Percentiles rank a stretch among this genome's conserved stretches.
Conservation (phyloP, 768 basidiomycete genomes). For the Cystobasidium onofrii region DNA sequence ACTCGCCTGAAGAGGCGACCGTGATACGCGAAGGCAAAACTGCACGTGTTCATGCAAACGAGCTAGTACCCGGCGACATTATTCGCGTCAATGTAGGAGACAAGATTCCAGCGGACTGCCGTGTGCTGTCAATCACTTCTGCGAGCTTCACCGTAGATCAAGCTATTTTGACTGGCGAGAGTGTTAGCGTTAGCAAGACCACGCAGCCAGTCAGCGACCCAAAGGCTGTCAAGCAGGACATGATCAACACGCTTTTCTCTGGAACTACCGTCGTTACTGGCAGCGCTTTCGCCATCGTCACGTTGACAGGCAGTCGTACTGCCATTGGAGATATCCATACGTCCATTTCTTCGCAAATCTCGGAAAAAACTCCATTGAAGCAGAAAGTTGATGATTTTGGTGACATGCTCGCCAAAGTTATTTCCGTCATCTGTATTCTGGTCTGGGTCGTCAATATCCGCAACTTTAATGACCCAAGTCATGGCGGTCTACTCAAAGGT, state of each 20-base stretch:
- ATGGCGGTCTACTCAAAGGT: constrained; percentile 81
- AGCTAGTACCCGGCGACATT: constrained; percentile 91
- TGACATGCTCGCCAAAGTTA: constrained; percentile 94
- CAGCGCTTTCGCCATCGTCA: constrained; percentile 74
- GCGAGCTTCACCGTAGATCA: constrained; percentile 93
- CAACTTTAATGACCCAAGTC: constrained; percentile 91
- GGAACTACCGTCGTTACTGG: constrained; percentile 96
- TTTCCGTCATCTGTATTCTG: constrained; percentile 88
- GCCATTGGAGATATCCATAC: constrained; percentile 97
- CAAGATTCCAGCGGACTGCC: constrained; percentile 89
- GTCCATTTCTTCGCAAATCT: constrained; percentile 84
- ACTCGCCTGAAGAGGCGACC: constrained; percentile 92
- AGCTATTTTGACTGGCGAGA: constrained; percentile 93
- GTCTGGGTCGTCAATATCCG: constrained; percentile 97
- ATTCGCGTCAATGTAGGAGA: constrained; percentile 85
- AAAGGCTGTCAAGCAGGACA: constrained; percentile 91
- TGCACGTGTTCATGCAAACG: constrained; percentile 68
- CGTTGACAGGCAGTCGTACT: constrained; percentile 73
- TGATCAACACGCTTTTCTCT: constrained; percentile 92
- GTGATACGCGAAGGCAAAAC: constrained; percentile 67
- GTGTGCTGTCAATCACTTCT: constrained; percentile 77
- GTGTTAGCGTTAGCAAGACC: constrained; percentile 75
- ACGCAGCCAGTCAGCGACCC: constrained; percentile 60
- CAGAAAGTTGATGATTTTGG: constrained; percentile 97
- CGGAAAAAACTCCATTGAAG: constrained; percentile 93